phyloP scores from a whole-genome alignment of 805 yeast genomes.

The Candida adriatica region DNA sequence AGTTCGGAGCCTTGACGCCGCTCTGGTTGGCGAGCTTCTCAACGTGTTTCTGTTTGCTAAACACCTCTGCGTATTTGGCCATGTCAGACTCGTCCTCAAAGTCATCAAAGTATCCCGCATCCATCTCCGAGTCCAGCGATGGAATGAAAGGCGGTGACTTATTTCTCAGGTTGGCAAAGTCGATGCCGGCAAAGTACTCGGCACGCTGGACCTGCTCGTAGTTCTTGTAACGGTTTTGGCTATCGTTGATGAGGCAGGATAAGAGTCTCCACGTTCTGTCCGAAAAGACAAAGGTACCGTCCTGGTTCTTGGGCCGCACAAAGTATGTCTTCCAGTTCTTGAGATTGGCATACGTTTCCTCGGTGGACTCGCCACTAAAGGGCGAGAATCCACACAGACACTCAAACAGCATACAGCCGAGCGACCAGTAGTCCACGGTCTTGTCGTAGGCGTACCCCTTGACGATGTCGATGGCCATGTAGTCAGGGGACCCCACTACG shows the following conservation, averaged over 20 bases:
- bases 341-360: constrained; percentile 90
- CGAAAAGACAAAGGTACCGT: constrained; percentile 86
- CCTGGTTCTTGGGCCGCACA: constrained; percentile 85
- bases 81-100: constrained; percentile 93
- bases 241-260: constrained; percentile 72
- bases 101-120: constrained; percentile 98
- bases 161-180: constrained; percentile 64
- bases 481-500: constrained; percentile 97
- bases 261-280: constrained; percentile 95
- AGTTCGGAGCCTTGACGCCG: constrained; percentile 54
- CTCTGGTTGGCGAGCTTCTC: constrained; percentile 71
- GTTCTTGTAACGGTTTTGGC: constrained; percentile 63
- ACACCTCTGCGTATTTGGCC: constrained; percentile 96
- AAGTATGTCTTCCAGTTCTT: constrained; percentile 88
- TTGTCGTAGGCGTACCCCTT: constrained; percentile 84
- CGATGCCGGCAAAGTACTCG: constrained; percentile 78
- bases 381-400: constrained; percentile 97
- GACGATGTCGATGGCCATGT: constrained; percentile 96
- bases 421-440: constrained; percentile 97
- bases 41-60: constrained; percentile 82
- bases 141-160: constrained; percentile 94
- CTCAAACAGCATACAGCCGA: constrained; percentile 96
- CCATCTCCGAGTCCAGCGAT: constrained; percentile 92
- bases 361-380: constrained; percentile 86
- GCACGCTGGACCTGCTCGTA: constrained; percentile 76